phyloP scores from a whole-genome alignment of 345 rosid genomes.

The Carallia pectinifolia region DNA sequence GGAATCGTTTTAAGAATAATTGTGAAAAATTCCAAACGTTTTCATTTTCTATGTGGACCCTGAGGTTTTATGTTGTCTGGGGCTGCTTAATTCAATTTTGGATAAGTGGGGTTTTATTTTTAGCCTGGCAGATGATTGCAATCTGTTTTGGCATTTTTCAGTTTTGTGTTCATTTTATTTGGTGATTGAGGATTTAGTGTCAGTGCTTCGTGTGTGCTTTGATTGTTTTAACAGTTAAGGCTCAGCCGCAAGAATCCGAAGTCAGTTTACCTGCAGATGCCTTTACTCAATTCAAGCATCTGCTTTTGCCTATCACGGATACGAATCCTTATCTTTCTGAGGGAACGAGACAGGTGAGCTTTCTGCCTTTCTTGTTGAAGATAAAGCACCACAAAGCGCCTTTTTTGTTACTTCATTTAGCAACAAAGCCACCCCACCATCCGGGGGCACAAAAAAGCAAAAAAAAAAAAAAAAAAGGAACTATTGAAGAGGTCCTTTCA shows the following conservation, averaged over 20 bases:
- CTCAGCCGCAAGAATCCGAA: slow-evolving; percentile 57
- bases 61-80: too few species aligned
- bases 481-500: background rate
- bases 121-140: background rate
- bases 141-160: background rate
- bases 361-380: background rate
- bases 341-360: slow-evolving; percentile 81
- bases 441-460: too few species aligned
- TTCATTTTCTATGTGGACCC: too few species aligned
- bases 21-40: too few species aligned
- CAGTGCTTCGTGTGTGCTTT: slow-evolving; percentile 2
- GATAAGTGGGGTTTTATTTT: background rate
- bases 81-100: background rate
- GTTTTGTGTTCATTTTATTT: background rate
- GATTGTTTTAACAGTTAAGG: slow-evolving; percentile 44
- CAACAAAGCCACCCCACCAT: too few species aligned
- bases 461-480: background rate
- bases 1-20: too few species aligned
- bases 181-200: background rate
- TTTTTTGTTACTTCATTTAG: too few species aligned
- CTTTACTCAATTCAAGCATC: slow-evolving; percentile 61
- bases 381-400: too few species aligned
- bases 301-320: slow-evolving; percentile 79
- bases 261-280: slow-evolving; percentile 48
- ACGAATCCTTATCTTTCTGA: slow-evolving; percentile 84